These are phyloP conservation scores for Leccinum pseudoinsigne DNA, from an alignment of 1,284 basidiomycete species.

Conservation along the genomic window DNA sequence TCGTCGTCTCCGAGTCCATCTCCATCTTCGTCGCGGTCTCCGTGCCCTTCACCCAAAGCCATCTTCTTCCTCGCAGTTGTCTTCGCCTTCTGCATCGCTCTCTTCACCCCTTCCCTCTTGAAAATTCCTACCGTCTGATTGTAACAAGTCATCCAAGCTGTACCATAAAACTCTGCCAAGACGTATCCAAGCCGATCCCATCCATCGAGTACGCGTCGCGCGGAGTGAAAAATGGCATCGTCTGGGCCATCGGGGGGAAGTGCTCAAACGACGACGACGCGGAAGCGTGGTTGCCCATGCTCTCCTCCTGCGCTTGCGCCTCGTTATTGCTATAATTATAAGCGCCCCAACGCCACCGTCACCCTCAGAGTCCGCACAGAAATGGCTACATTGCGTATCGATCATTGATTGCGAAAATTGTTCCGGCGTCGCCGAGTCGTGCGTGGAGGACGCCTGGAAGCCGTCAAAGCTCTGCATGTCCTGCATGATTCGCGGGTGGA, in stretches of 20 bases:
- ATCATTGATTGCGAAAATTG: constrained; percentile 30
- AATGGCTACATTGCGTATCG: constrained; percentile 28
- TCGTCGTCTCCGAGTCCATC: too few species aligned
- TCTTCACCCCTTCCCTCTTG: too few species aligned
- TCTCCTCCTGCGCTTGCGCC: not conserved
- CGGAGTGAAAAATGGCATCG: constrained; percentile 11
- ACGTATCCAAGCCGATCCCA: constrained; percentile 49
- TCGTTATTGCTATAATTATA: not conserved
- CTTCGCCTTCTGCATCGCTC: too few species aligned
- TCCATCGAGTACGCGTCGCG: constrained; percentile 14
- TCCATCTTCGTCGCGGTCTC: too few species aligned
- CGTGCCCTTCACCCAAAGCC: too few species aligned
- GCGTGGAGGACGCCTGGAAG: constrained; percentile 30
- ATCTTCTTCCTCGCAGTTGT: too few species aligned
- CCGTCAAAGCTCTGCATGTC: constrained; percentile 44
- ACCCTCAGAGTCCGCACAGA: constrained; percentile 21
- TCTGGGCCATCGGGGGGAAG: constrained; percentile 14
- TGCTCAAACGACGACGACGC: constrained; percentile 12
- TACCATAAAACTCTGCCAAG: constrained; percentile 67
- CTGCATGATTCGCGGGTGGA: constrained; percentile 45
- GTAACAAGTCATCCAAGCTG: constrained; percentile 46
- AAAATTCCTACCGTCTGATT: too few species aligned
- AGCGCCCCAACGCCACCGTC: not conserved
- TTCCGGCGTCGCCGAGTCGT: constrained; percentile 16
- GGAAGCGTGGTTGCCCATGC: not conserved